These are phyloP conservation scores for Phlegmacium glaucopus DNA, from an alignment of 768 basidiomycete genomes.

Conservation along the genomic window DNA sequence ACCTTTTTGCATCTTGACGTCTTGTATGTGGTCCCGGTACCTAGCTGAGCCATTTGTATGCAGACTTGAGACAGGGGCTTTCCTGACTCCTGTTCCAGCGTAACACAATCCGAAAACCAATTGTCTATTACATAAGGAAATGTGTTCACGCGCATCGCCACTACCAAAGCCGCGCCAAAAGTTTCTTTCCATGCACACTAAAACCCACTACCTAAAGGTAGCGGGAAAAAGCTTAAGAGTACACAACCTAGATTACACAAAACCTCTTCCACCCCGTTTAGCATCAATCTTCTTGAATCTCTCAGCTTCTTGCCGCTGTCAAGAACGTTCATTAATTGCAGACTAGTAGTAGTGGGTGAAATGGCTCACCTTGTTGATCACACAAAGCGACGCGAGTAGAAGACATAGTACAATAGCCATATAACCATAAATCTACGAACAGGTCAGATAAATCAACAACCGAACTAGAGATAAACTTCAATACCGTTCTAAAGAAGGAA, in stretches of 20 bases:
- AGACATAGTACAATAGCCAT: conserved; percentile 76
- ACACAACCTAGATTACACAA: no score
- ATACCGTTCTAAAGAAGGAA: conserved; percentile 39
- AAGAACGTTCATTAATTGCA: neutral
- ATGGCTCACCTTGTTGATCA: conserved; percentile 71
- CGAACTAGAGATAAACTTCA: conserved; percentile 7
- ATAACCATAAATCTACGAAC: conserved; percentile 68
- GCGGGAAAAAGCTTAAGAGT: no score
- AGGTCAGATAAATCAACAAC: conserved; percentile 2
- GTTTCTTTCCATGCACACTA: no score
- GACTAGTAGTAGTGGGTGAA: neutral
- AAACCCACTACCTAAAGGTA: no score
- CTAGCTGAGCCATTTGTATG: no score
- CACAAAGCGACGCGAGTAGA: conserved; percentile 78
- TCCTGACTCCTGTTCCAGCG: no score
- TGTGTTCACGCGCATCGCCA: no score
- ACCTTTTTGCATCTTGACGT: no score
- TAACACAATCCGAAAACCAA: no score
- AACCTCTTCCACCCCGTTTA: conserved; percentile 84
- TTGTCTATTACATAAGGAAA: conserved; percentile 4
- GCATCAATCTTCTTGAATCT: conserved; percentile 88
- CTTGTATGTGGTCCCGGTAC: no score
- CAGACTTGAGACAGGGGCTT: no score
- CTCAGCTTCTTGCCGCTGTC: conserved; percentile 72
- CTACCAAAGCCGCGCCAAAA: no score